A percentile compares a stretch with the other conserved stretches of the same genome.
Evolutionary conservation across 345 rosid species (phyloP).

Genomic region (Gossypium longicalyx): DNA sequence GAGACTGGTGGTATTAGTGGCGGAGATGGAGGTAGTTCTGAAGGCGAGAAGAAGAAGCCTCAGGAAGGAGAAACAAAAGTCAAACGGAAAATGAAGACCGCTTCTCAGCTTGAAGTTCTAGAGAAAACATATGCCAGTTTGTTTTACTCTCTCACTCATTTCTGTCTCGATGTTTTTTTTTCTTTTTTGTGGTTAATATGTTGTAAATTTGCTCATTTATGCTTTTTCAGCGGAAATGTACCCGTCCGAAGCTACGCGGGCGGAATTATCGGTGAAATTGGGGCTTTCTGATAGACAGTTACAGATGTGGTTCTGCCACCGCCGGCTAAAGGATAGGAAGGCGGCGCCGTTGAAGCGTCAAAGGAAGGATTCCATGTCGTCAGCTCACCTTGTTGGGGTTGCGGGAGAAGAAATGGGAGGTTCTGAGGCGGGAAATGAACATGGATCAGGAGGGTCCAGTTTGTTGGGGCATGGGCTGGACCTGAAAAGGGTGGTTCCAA

Average conservation of each 20-base stretch:
- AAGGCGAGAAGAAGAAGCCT: constrained; percentile 37
- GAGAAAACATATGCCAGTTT: constrained; percentile 74
- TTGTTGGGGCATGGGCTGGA: constrained; percentile 35
- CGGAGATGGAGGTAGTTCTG: constrained; percentile 30
- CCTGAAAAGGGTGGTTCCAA: constrained; percentile 27
- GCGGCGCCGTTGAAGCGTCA: constrained; percentile 43
- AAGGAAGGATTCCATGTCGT: constrained; percentile 50
- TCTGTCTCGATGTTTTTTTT: background rate
- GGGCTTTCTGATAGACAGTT: constrained; percentile 92
- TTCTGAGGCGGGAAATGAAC: constrained; percentile 29
- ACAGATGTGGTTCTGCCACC: constrained; percentile 99
- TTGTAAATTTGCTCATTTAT: background rate
- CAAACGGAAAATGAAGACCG: constrained; percentile 99
- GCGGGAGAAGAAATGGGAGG: constrained; percentile 30
- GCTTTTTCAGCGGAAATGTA: constrained; percentile 64
- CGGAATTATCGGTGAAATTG: constrained; percentile 66
- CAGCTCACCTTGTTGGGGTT: constrained; percentile 21
- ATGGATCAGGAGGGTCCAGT: constrained; percentile 26
- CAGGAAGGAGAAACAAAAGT: constrained; percentile 50
- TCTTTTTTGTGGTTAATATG: background rate
- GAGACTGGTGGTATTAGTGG: constrained; percentile 33
- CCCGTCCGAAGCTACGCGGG: constrained; percentile 74
- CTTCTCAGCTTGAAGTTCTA: constrained; percentile 78
- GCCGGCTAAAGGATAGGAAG: constrained; percentile 90
- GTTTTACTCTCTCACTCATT: background rate